Base-by-base conservation (phyloP, 352 stramenopile genomes). In the Phytophthora citrophthora region DNA sequence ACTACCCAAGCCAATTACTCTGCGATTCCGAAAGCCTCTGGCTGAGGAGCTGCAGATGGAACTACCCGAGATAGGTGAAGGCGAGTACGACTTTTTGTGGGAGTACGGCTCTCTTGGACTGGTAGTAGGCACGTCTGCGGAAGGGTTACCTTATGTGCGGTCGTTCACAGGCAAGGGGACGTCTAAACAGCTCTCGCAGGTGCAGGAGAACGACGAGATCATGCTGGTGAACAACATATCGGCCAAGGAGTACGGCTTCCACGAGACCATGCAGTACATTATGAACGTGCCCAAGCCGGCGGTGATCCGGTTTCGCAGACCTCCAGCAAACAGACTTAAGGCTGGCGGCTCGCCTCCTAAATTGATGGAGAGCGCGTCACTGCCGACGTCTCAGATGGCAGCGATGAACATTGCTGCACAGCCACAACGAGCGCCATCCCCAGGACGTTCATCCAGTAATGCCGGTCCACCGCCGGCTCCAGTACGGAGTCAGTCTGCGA, bases 61-160 rank as follows among this genome's bases (percentile, higher is more conserved):
- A 26, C 54, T 90, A 20, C 83, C 83, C 4, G 69, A 79, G 31
- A 34, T 94, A 5, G 46, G 48, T 5, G 74, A 87, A 24, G 79
- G 86, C 56, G 86, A 95, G 54, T 95, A 93, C 70, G 86, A 95
- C 46, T 93, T 95, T 62, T 53, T 93, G 34, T 95, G 86, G 86
- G 86, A 95, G 45, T 88, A 91, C 44, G 86, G 86, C 4, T 76
- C 79, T 9, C 64, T 95, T 0, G 86, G 86, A 11, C 76, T 95
- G 1, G 83, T 92, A 12, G 76, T 95, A 5, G 82, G 83, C 26
- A 83, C 81, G 50, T 88, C 83, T 3, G 59, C 70, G 1, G 59
- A 66, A 0, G 81, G 81, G 8, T 48, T 91, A 27, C 83, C 86
- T 5, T 93, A 90, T 54, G 86, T 95, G 13, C 83, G 86, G 38